Conservation (phyloP, 805 yeast species). For the Starmerella sirachaensis region DNA sequence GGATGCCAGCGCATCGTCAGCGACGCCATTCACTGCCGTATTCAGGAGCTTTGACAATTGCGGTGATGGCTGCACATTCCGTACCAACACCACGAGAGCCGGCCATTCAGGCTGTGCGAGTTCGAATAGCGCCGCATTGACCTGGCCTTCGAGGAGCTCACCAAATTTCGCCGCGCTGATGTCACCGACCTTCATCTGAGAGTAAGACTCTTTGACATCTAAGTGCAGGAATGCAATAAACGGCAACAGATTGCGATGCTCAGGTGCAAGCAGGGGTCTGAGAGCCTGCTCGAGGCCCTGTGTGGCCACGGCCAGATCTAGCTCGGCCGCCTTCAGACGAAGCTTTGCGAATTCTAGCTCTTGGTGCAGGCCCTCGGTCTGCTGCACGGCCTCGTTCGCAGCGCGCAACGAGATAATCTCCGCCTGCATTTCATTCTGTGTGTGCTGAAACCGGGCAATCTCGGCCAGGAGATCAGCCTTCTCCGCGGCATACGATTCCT, state of each 20-base stretch:
- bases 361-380: conserved; percentile 1
- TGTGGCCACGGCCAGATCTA: conserved; percentile 2
- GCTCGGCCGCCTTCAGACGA: conserved; percentile 4
- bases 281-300: conserved; percentile 4
- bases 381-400: background rate
- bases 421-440: background rate
- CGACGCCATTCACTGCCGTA: too few species aligned
- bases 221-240: conserved; percentile 6
- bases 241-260: background rate
- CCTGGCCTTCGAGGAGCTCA: background rate
- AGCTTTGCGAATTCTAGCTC: conserved; percentile 3
- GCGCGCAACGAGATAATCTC: background rate
- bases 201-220: background rate
- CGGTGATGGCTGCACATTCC: too few species aligned
- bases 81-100: too few species aligned
- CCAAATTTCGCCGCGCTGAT: background rate
- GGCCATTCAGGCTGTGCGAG: background rate
- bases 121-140: background rate
- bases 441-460: background rate
- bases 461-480: conserved; percentile 1
- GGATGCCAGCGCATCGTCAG: too few species aligned
- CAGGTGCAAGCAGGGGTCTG: background rate
- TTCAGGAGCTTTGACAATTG: too few species aligned
- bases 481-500: conserved; percentile 9
- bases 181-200: conserved; percentile 1